Percentiles rank a stretch among this genome's conserved stretches.
phyloP scores from a whole-genome alignment of 1,284 basidiomycete genomes.

The Papiliotrema laurentii region DNA sequence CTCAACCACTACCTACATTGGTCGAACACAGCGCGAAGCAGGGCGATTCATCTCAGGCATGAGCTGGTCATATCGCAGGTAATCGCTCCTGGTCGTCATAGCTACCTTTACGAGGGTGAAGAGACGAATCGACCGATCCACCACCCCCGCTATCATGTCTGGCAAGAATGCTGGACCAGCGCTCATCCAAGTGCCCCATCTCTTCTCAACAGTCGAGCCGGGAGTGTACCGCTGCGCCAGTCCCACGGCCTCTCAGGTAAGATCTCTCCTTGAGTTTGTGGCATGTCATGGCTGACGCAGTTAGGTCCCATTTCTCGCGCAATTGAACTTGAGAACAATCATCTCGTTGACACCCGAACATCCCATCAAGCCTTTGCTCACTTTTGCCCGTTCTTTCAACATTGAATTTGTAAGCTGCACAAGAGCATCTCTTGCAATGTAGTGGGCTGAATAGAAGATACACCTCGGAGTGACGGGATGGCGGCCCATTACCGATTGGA shows the following conservation, averaged over 20 bases:
- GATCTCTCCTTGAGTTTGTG: background rate
- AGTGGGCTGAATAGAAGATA: constrained; percentile 17
- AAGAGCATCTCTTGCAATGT: background rate
- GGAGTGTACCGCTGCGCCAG: constrained; percentile 42
- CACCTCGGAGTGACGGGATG: constrained; percentile 41
- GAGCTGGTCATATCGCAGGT: too few species aligned
- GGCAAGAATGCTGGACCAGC: constrained; percentile 21
- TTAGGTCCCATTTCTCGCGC: constrained; percentile 40
- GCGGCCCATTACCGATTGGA: constrained; percentile 40
- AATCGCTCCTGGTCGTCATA: too few species aligned
- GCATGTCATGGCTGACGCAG: background rate
- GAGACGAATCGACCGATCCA: too few species aligned
- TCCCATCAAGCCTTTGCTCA: constrained; percentile 35
- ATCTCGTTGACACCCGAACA: constrained; percentile 44
- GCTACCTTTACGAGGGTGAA: too few species aligned
- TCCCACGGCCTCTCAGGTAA: constrained; percentile 38
- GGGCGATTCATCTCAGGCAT: too few species aligned
- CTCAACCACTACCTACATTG: too few species aligned
- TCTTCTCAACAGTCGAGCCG: constrained; percentile 42
- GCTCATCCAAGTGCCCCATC: constrained; percentile 37
- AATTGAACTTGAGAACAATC: constrained; percentile 36
- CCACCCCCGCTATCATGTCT: too few species aligned
- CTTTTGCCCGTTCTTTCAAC: constrained; percentile 17
- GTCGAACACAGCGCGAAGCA: too few species aligned
- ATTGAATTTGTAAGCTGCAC: constrained; percentile 38